Percentiles rank a stretch among this genome's conserved stretches.
Conservation (phyloP, 2,329 filamentous ascomycete genomes). For the Trichoderma aggressivum region DNA sequence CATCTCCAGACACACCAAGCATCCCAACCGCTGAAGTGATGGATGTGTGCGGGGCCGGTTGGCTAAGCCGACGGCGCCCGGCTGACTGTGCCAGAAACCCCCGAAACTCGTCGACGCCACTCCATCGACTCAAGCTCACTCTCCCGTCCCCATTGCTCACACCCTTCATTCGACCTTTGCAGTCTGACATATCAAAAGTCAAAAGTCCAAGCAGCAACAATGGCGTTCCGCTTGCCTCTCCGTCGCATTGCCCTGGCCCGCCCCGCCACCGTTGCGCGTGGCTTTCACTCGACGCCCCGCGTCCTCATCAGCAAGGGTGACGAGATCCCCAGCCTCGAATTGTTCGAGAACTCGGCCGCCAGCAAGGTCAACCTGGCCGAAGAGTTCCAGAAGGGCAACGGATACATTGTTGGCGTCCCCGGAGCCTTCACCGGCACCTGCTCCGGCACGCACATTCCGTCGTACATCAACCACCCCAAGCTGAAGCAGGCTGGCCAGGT, state of each 20-base stretch:
- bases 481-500: slow-evolving; percentile 78
- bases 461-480: slow-evolving; percentile 76
- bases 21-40: background rate
- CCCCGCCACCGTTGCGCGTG: slow-evolving; percentile 30
- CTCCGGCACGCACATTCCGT: slow-evolving; percentile 70
- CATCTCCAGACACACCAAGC: background rate
- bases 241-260: slow-evolving; percentile 33
- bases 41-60: slow-evolving; percentile 1
- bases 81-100: slow-evolving; percentile 8
- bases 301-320: slow-evolving; percentile 74
- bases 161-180: background rate
- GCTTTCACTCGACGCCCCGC: slow-evolving; percentile 63
- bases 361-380: slow-evolving; percentile 86
- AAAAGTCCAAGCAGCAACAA: slow-evolving; percentile 21
- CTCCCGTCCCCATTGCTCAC: background rate
- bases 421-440: slow-evolving; percentile 66
- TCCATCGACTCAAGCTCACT: background rate
- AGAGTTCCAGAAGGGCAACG: slow-evolving; percentile 68
- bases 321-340: slow-evolving; percentile 69
- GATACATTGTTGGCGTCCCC: slow-evolving; percentile 80
- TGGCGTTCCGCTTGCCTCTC: slow-evolving; percentile 38
- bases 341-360: slow-evolving; percentile 82
- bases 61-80: slow-evolving; percentile 7
- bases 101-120: slow-evolving; percentile 12
- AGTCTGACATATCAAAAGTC: background rate